Base-by-base conservation (phyloP, 2,329 filamentous ascomycete genomes). In the Cercospora janseana region DNA sequence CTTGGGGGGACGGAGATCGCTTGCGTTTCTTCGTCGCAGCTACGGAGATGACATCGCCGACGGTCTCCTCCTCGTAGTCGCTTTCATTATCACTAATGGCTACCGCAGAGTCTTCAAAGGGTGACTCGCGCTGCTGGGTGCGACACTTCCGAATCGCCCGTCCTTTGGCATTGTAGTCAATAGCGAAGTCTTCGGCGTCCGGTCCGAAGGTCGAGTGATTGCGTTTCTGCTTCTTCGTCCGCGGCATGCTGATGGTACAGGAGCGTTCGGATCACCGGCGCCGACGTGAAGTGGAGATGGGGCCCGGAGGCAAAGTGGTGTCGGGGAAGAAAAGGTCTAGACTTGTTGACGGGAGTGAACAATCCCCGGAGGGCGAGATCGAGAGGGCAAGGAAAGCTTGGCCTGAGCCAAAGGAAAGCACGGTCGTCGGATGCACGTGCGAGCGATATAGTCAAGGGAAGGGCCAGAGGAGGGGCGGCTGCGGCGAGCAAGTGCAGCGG, bases 121-220 rank as follows among this genome's bases (percentile, higher is more conserved):
- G 70, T 2, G 63, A 68, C 6, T 60, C 56, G 10, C 52, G 56
- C 48, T 65, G 66, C 8, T 70, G 69, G 26, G 61, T 67, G 26
- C 67, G 65, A 49, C 57, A 60, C 42, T 57, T 59, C 32, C 73
- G 69, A n/a, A 75, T 67, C 5, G 73, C 72, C 4, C 72, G 65
- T 38, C 73, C 72, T 6, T 70, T 73, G 46, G 65, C 57, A 57
- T 72, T 72, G 63, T 68, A 69, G 40, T 64, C 61, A 31, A 66
- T 63, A 13, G 55, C 54, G 34, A 60, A 59, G 47, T 63, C 54
- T 29, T 49, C 60, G 3, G 57, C 54, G 18, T 59, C 64, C 8
- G 65, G 58, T 47, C 66, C 61, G 15, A 54, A 45, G 52, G 59
- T 66, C n/a, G 23, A 28, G 31, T 45, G 29, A n/a, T 50, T 31